Conservation (phyloP, 139 green algal species). For the Picochlorum sp. region DNA sequence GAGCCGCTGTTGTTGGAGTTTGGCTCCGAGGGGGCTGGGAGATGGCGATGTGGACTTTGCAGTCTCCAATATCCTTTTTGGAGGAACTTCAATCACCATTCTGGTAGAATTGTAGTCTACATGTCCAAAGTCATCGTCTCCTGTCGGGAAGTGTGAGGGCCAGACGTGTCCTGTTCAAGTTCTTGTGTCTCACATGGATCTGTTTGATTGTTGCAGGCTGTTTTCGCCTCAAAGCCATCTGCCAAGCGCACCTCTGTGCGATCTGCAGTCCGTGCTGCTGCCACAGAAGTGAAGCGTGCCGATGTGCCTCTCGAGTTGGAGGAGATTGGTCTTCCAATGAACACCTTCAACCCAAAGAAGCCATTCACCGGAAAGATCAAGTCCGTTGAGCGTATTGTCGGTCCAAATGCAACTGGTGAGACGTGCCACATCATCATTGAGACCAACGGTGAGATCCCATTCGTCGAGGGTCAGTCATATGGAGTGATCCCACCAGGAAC, state of each 20-base stretch:
- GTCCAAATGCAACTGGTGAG: constrained; percentile 74
- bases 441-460: constrained; percentile 89
- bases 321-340: constrained; percentile 75
- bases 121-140: too few relatives aligned
- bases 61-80: too few relatives aligned
- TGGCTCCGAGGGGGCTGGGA: neutral
- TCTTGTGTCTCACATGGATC: too few relatives aligned
- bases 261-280: neutral
- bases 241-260: neutral
- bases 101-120: too few relatives aligned
- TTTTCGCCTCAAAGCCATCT: too few relatives aligned
- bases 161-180: too few relatives aligned
- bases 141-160: too few relatives aligned
- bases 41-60: too few relatives aligned
- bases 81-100: too few relatives aligned
- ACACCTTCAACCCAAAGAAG: constrained; percentile 70
- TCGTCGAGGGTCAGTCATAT: constrained; percentile 97
- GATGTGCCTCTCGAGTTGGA: constrained; percentile 61
- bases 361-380: constrained; percentile 55
- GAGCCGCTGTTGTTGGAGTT: constrained; percentile 8
- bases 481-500: constrained; percentile 94
- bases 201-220: too few relatives aligned
- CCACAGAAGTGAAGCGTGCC: constrained; percentile 13
- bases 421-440: constrained; percentile 94
- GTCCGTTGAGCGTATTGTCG: constrained; percentile 90